Conservation (phyloP, 306 rosid genomes). For the Urtica urens region DNA sequence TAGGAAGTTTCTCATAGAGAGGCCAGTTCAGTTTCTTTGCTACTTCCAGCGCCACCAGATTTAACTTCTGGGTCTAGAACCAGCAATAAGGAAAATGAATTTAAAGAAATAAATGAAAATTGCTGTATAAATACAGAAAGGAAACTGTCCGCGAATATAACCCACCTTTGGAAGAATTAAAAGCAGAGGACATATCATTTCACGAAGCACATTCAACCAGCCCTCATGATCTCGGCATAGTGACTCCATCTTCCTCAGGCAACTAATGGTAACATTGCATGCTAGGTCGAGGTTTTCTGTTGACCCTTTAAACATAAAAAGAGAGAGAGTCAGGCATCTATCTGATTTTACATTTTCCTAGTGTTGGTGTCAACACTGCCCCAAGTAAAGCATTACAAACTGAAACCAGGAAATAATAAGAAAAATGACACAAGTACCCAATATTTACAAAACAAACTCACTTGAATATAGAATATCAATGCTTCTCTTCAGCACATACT, state of each 20-base stretch:
- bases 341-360: background rate
- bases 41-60: slow-evolving; percentile 52
- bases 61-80: slow-evolving; percentile 54
- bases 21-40: slow-evolving; percentile 63
- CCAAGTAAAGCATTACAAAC: background rate
- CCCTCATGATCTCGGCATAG: slow-evolving; percentile 22
- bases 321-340: no score
- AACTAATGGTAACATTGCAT: slow-evolving; percentile 43
- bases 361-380: background rate
- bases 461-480: slow-evolving; percentile 36
- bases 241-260: slow-evolving; percentile 45
- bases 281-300: slow-evolving; percentile 36
- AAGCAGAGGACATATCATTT: slow-evolving; percentile 65
- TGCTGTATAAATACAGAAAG: no score
- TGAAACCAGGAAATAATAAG: background rate
- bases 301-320: no score
- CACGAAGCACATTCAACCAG: slow-evolving; percentile 31
- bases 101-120: slow-evolving; percentile 1
- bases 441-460: slow-evolving; percentile 20
- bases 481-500: slow-evolving; percentile 51
- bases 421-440: background rate
- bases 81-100: slow-evolving; percentile 2
- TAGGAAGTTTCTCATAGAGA: slow-evolving; percentile 45
- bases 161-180: slow-evolving; percentile 65
- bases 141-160: slow-evolving; percentile 7